Conservation (phyloP, 768 basidiomycete species). For the Lactarius sp. region DNA sequence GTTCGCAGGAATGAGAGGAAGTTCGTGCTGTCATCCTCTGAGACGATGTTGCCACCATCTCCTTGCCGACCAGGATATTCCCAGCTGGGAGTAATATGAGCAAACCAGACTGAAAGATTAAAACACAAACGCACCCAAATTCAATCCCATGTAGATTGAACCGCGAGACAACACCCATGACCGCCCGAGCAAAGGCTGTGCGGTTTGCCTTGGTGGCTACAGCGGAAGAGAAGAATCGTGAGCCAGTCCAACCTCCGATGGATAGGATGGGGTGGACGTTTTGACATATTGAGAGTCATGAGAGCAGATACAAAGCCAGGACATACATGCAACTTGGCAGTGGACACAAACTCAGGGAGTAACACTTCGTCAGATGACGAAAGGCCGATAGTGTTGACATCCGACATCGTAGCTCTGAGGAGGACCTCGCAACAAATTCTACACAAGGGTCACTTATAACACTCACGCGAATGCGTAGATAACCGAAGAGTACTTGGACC, state of each 20-base stretch:
- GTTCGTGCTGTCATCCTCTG: background rate
- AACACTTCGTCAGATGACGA: constrained; percentile 42
- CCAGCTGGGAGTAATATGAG: constrained; percentile 10
- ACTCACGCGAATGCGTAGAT: constrained; percentile 64
- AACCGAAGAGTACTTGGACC: constrained; percentile 62
- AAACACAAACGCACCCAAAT: constrained; percentile 12
- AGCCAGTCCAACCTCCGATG: constrained; percentile 22
- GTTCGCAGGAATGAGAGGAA: constrained; percentile 11
- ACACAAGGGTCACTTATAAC: background rate
- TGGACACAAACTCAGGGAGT: constrained; percentile 52
- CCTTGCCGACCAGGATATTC: constrained; percentile 6
- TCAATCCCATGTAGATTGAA: constrained; percentile 22
- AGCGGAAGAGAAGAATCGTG: constrained; percentile 18
- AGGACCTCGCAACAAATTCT: background rate
- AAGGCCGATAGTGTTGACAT: constrained; percentile 34
- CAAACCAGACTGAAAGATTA: background rate
- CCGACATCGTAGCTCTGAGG: constrained; percentile 35
- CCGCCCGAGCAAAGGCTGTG: constrained; percentile 13
- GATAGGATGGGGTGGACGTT: constrained; percentile 18
- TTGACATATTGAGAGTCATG: constrained; percentile 2
- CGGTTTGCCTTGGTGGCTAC: constrained; percentile 15
- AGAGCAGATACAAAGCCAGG: background rate
- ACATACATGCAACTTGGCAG: constrained; percentile 38
- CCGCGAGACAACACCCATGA: background rate
- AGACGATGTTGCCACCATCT: constrained; percentile 12